phyloP scores from a whole-genome alignment of 305 asterid species.

The Solanum hybrid region DNA sequence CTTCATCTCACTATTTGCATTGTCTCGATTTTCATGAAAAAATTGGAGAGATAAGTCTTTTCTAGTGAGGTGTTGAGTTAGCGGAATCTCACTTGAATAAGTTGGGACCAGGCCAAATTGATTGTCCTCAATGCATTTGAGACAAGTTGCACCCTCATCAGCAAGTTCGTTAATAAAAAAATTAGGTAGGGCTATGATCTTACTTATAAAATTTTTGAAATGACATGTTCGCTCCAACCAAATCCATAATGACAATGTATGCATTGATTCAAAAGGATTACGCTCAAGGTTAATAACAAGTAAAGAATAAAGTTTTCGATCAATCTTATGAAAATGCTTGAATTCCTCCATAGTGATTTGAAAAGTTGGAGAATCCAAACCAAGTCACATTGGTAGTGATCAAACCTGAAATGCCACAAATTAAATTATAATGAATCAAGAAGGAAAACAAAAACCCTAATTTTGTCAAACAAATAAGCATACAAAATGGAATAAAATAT shows the following conservation, averaged over 20 bases:
- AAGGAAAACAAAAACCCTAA: not conserved
- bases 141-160: not conserved
- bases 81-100: conserved; percentile 16
- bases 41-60: conserved; percentile 10
- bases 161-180: not conserved
- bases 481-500: not conserved
- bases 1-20: conserved; percentile 3
- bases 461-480: not conserved
- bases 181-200: conserved; percentile 21
- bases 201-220: conserved; percentile 16
- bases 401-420: not conserved
- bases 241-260: conserved; percentile 51
- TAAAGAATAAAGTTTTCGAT: conserved; percentile 33
- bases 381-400: not conserved
- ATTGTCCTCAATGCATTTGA: not conserved
- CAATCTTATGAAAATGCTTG: conserved; percentile 31
- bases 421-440: not conserved
- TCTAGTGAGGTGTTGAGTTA: conserved; percentile 20
- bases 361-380: not conserved
- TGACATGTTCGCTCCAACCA: conserved; percentile 44
- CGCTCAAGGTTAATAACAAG: conserved; percentile 36
- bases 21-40: conserved; percentile 8
- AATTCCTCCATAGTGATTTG: not conserved
- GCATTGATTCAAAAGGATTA: conserved; percentile 35
- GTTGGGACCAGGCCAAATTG: not conserved